Base-by-base conservation (phyloP, 352 stramenopile species). In the Phytophthora meadii region DNA sequence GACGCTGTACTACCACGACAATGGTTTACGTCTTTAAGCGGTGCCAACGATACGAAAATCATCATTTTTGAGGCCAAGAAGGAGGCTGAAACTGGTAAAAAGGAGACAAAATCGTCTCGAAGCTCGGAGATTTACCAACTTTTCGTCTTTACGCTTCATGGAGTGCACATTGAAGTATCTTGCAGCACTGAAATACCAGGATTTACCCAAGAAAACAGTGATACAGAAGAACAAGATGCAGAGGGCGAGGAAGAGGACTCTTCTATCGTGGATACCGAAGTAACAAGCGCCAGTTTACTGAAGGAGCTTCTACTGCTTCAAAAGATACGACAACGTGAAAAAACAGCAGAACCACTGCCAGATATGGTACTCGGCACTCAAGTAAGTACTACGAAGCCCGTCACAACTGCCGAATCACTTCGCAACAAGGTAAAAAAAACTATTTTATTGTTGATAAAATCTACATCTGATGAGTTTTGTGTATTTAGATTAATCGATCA, bases 1-100 rank as follows among this genome's bases (percentile, higher is more conserved):
- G 42, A 58, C 40, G 54, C 36, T 6, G 37, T 53, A 15, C 46
- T 83, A 5, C 74, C 78, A 3, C 63, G 60, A n/a, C 81, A 89
- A 57, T 89, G 81, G 78, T 84, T 74, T 30, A 84, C 76, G 0
- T 74, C 67, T 0, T 59, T 89, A 10, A 68, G 55, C 48, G 68
- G 70, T 40, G 50, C 66, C 0, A 82, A 75, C 24, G 76, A 84
- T 25, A 75, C 42, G 4, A 89, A 84, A 47, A 76, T 64, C 1
- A 70, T 86, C 19, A 37, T 66, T 12, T 60, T 87, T 36, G 53
- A 79, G 28, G 30, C 15, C 24, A 34, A 19, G 11, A 3, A 49
- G 7, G 48, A 8, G 11, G 1, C 19, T 27, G 27, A 34, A 32
- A 32, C 28, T 17, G 11, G 34, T 7, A 42, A 19, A 42, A 42